Evolutionary conservation across 495 filamentous ascomycete species (phyloP).

Genomic region (Aspergillus avenaceus): DNA sequence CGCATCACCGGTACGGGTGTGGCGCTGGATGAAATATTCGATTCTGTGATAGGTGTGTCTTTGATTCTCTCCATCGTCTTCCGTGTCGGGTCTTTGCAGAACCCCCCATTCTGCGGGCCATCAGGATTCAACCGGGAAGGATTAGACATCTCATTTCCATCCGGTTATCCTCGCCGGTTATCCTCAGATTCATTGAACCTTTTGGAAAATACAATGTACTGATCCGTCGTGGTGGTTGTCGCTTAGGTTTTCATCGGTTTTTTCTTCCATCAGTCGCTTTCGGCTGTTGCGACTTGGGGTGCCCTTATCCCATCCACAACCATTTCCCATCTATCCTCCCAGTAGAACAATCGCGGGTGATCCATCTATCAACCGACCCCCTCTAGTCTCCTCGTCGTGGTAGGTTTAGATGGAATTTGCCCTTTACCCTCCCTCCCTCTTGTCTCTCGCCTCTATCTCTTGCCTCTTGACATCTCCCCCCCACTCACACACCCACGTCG

Average conservation of each 20-base stretch:
- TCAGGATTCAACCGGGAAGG: conserved; percentile 30
- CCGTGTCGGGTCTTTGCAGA: conserved; percentile 34
- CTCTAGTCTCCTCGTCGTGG: conserved; percentile 32
- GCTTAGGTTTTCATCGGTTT: conserved; percentile 23
- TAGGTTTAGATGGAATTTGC: conserved; percentile 41
- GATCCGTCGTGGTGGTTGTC: conserved; percentile 16
- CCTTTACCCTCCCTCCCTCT: conserved; percentile 15
- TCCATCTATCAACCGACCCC: conserved; percentile 29
- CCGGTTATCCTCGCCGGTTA: conserved; percentile 7
- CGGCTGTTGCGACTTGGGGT: conserved; percentile 41
- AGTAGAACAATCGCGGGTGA: conserved; percentile 33
- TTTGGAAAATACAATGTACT: conserved; percentile 23
- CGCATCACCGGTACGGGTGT: conserved; percentile 23
- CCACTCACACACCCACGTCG: conserved; percentile 18
- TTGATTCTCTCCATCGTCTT: conserved; percentile 35
- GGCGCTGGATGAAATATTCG: conserved; percentile 24
- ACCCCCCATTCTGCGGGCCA: conserved; percentile 24
- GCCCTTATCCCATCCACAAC: conserved; percentile 32
- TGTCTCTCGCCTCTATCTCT: conserved; percentile 13
- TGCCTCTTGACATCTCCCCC: conserved; percentile 21
- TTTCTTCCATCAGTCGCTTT: conserved; percentile 33
- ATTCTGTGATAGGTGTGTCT: conserved; percentile 34
- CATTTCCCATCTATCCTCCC: conserved; percentile 26
- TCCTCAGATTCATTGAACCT: conserved; percentile 15
- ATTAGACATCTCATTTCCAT: conserved; percentile 20